Evolutionary conservation across 768 basidiomycete species (phyloP).

Genomic region (Amanita exitialis): DNA sequence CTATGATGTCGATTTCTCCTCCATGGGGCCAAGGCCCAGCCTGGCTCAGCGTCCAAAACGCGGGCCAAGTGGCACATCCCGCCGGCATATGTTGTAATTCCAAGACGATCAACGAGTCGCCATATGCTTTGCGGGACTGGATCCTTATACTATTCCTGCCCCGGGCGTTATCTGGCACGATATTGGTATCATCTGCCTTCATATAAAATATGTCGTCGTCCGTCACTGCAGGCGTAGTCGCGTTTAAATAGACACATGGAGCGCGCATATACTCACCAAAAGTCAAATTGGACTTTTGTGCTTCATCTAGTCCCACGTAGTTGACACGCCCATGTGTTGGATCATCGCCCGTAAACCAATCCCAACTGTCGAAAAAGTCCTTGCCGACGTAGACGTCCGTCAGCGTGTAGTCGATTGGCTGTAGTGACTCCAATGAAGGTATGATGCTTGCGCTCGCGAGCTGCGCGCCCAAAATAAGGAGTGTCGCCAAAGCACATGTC

Average conservation of each 20-base stretch:
- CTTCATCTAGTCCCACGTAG: slow-evolving; percentile 37
- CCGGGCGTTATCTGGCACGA: slow-evolving; percentile 24
- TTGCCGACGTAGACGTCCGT: slow-evolving; percentile 15
- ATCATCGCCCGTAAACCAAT: slow-evolving; percentile 40
- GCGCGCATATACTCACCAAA: slow-evolving; percentile 24
- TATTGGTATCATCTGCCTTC: slow-evolving; percentile 37
- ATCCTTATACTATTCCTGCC: slow-evolving; percentile 55
- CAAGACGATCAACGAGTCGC: slow-evolving; percentile 37
- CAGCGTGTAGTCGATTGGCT: not conserved
- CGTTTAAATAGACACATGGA: not conserved
- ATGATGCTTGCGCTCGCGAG: not conserved
- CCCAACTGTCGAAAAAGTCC: slow-evolving; percentile 37
- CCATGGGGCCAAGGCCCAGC: slow-evolving; percentile 47
- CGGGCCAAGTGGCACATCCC: slow-evolving; percentile 55
- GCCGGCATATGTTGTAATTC: slow-evolving; percentile 51
- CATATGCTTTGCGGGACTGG: slow-evolving; percentile 30
- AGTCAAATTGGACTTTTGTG: slow-evolving; percentile 32
- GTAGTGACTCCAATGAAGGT: not conserved
- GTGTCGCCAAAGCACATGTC: not conserved
- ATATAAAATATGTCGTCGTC: slow-evolving; percentile 37
- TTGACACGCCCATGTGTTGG: slow-evolving; percentile 62
- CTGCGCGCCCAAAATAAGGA: not conserved
- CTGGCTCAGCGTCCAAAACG: slow-evolving; percentile 48
- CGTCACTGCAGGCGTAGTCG: slow-evolving; percentile 17
- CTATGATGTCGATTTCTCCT: slow-evolving; percentile 56